These are phyloP conservation scores for Talaromyces sp. DNA, from an alignment of 2,329 filamentous ascomycete genomes.

Conservation along the genomic window DNA sequence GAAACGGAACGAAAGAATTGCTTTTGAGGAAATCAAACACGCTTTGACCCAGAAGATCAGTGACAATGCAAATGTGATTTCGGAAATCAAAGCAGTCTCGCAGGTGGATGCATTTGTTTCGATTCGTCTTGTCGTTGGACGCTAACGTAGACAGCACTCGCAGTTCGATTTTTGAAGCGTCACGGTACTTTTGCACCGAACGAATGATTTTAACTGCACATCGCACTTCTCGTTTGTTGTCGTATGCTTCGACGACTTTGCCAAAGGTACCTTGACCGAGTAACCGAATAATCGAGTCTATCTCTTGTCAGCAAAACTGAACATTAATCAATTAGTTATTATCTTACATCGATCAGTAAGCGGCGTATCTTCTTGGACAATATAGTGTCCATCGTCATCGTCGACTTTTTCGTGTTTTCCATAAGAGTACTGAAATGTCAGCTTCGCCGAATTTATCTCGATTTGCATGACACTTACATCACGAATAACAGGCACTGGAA, in stretches of 20 bases:
- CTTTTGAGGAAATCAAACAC: conserved; percentile 98
- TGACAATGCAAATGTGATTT: conserved; percentile 89
- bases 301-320: conserved; percentile 20
- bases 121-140: conserved; percentile 84
- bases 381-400: conserved; percentile 95
- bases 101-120: conserved; percentile 94
- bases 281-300: conserved; percentile 83
- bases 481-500: conserved; percentile 58
- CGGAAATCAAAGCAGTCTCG: conserved; percentile 96
- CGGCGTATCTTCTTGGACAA: conserved; percentile 80
- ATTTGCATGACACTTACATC: conserved; percentile 49
- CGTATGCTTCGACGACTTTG: conserved; percentile 91
- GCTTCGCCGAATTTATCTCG: neutral
- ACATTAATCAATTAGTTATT: neutral
- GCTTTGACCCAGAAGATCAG: conserved; percentile 79
- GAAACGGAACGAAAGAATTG: conserved; percentile 93
- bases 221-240: conserved; percentile 70
- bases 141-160: conserved; percentile 88
- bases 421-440: conserved; percentile 41
- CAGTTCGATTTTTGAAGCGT: conserved; percentile 91
- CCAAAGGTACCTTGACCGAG: conserved; percentile 97
- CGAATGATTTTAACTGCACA: conserved; percentile 98
- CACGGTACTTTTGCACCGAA: conserved; percentile 96
- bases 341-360: conserved; percentile 83
- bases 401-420: conserved; percentile 70